Base-by-base conservation (phyloP, 805 yeast genomes). In the Candida andamanensis region DNA sequence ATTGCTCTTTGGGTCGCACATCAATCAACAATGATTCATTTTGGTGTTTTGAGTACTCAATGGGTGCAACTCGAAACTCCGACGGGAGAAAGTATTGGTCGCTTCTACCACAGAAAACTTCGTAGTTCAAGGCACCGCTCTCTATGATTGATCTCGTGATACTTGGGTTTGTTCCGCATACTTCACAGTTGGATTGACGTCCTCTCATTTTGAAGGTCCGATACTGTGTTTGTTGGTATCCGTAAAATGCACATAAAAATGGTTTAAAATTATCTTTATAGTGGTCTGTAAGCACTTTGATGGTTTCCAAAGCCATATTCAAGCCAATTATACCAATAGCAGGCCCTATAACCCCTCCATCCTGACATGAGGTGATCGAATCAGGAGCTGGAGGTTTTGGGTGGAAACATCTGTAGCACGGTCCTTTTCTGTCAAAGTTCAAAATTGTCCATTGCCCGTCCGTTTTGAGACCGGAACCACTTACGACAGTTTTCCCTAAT, bases 401-500 rank as follows among this genome's bases (percentile, higher is more conserved):
- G 45, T 84, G 85, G 56, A 89, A 78, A 52, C 99, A 92, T 39
- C 99, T 64, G 52, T 92, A 92, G 53, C 99, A 92, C 0, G 99
- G 99, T 0, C 95, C 95, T 3, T 39, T 32, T 14, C 65, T 61
- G 8, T 48, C 27, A 52, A 69, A 86, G 56, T 89, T 85, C 36
- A 87, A 64, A 0, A 92, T 72, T 0, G 85, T 65, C 22, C 94
- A 53, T 52, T 92, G 98, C 4, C 98, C 98, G 42, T 92, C 97
- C 0, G 94, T 72, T 44, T 80, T 80, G 32, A 92, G 66, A 0
- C 97, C 97, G 0, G 97, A 84, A 0, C 95, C 99, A 12, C 96
- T 85, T 1, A 92, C 80, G 0, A 92, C 70, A 0, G 96, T 79
- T 37, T 76, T 76, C 0, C 76, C 74, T 1, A 73, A 52, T 1